Conservation (phyloP, 2,329 filamentous ascomycete genomes). For the Penicillium vulpinum region DNA sequence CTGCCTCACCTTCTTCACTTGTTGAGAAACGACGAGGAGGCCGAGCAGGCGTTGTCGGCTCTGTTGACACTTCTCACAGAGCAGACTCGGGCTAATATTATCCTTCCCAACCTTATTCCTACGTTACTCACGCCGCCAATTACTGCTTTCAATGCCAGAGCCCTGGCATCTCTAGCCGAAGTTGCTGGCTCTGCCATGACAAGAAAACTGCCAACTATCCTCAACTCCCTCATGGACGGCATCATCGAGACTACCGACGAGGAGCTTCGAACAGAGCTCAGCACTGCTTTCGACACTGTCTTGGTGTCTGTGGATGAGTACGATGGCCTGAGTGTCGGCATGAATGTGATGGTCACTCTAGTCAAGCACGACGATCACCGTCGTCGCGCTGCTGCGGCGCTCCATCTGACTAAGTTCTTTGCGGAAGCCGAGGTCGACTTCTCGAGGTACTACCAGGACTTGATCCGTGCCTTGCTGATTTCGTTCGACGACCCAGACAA, state of each 20-base stretch:
- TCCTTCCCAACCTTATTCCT: constrained; percentile 91
- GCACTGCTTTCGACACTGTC: constrained; percentile 81
- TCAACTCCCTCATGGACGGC: constrained; percentile 93
- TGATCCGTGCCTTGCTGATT: constrained; percentile 84
- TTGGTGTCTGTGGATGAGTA: constrained; percentile 92
- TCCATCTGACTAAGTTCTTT: constrained; percentile 86
- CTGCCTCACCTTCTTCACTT: constrained; percentile 87
- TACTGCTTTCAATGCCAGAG: constrained; percentile 90
- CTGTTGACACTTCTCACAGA: constrained; percentile 93
- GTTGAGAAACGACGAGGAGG: constrained; percentile 80
- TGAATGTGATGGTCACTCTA: constrained; percentile 86
- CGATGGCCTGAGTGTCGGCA: constrained; percentile 90
- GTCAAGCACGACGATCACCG: constrained; percentile 91
- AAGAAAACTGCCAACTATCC: constrained; percentile 79
- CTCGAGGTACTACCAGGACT: constrained; percentile 92
- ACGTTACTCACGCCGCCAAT: constrained; percentile 89
- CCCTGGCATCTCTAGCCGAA: constrained; percentile 86
- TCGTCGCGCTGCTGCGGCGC: constrained; percentile 73
- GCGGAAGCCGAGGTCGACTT: constrained; percentile 78
- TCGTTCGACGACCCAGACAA: constrained; percentile 86
- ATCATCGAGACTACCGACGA: constrained; percentile 74
- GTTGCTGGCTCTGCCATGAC: constrained; percentile 92
- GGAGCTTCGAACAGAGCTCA: constrained; percentile 70
- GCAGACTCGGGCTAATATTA: constrained; percentile 89
- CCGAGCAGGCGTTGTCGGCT: constrained; percentile 88